Evolutionary conservation across 2,329 filamentous ascomycete species (phyloP), one percentile per base, ranked within the genome.

Genomic region (Penicillium sp.): DNA sequence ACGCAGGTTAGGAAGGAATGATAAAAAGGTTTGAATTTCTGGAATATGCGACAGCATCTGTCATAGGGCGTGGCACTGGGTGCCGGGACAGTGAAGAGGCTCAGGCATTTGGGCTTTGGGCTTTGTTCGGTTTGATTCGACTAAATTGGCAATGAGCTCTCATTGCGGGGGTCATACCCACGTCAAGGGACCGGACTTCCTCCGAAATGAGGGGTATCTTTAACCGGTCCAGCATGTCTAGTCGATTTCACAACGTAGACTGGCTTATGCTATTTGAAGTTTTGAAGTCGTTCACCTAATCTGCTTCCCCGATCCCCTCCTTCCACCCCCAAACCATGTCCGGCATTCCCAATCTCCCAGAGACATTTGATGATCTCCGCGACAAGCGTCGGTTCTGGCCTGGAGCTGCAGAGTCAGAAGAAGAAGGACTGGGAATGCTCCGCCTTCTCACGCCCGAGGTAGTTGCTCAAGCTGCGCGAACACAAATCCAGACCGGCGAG

Each of bases 401-500:
- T 15, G 78, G 73, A 2, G 51, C 69, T 3, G 72, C 81, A 0
- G 76, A 75, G 3, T 79, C 78, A 1, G 68, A 70, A 25, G 79
- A 83, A 38, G 83, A 85, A 66, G 83, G 82, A 13, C 72, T 84
- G 3, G 83, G 83, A 27, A 78, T 82, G 66, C 74, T 80, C 9
- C 77, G 74, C 0, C 72, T 82, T 2, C 75, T 86, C 15, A 85
- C 83, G 0, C 79, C 82, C 2, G 75, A 82, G 0, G 65, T 82
- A 6, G 80, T 85, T 1, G 78, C 80, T 10, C 72, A 75, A 15
- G 77, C 81, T 0, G 83, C 83, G 0, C 71, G 74, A 5, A 76
- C 76, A 5, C 79, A 83, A 65, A 84, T 86, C 63, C 74, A 75
- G 40, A 81, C 78, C 0, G 84, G 83, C 21, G 74, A 77, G 46